Base-by-base conservation (phyloP, 2,329 filamentous ascomycete genomes). In the Leptodontidium sp. region DNA sequence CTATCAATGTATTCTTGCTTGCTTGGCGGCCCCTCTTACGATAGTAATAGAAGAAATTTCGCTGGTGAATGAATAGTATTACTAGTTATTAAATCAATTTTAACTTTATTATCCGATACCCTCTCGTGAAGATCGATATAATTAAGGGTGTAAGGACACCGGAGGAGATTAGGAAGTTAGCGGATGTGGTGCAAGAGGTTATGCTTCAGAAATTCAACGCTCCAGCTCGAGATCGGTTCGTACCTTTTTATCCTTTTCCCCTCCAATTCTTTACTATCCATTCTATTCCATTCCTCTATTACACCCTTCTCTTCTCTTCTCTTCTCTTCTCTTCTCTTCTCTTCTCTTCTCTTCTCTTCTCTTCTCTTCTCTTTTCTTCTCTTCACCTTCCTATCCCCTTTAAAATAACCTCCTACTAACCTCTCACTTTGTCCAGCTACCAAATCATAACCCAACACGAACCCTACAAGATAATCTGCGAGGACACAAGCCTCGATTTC, bases 371-470 rank as follows among this genome's bases (percentile, higher is more conserved):
- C 8, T n/a, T 4, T n/a, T 17, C 35, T 24, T 26, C 9, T n/a
- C 55, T 12, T 1, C n/a, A 17, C 65, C 9, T 38, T 24, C 2
- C 49, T 29, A 15, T 21, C 55, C 35, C 12, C 12, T 53, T 15
- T 17, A 4, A 32, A 4, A 26, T 11, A 21, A 21, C 38, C 17
- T 21, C 35, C 40, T 35, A 47, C 52, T 67, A 4, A 32, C 17
- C 9, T 38, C 21, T 15, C 14, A 32, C 21, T 35, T n/a, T n/a
- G 2, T 50, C 43, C 47, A 47, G 68, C 43, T 69, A 68, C 47
- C 64, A 70, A 67, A 68, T 72, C 7, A 68, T 70, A 62, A 72
- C 68, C n/a, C 70, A 72, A 53, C 68, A 68, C 57, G 66, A 68
- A 26, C 68, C 68, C 17, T 69, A 70, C 66, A 66, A 69, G 50